phyloP scores from a whole-genome alignment of 1,284 basidiomycete species.

The Cryptococcus sp. region DNA sequence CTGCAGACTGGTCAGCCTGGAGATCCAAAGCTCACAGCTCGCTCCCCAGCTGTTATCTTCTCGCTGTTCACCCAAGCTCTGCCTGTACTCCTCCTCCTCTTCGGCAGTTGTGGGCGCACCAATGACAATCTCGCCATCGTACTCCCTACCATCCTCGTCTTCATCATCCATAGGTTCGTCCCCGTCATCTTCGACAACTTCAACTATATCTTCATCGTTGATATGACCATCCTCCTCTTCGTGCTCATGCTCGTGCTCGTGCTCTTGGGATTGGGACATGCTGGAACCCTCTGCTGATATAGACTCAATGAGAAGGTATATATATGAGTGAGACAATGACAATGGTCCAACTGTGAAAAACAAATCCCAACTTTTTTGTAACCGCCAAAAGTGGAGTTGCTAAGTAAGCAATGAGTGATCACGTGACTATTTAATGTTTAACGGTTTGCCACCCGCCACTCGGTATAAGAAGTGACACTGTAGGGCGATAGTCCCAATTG shows the following conservation, averaged over 20 bases:
- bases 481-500: too few relatives aligned
- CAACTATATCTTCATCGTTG: constrained; percentile 1
- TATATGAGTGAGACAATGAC: too few relatives aligned
- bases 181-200: constrained; percentile 56
- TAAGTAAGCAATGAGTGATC: too few relatives aligned
- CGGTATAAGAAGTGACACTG: too few relatives aligned
- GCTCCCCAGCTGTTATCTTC: constrained; percentile 42
- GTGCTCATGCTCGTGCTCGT: constrained; percentile 1
- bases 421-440: not conserved
- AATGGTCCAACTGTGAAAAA: too few relatives aligned
- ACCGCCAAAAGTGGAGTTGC: too few relatives aligned
- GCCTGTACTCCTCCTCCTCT: constrained; percentile 34
- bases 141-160: constrained; percentile 57
- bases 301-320: too few relatives aligned
- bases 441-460: not conserved
- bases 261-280: constrained; percentile 7
- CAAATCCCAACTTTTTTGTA: too few relatives aligned
- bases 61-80: constrained; percentile 17
- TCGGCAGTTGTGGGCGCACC: constrained; percentile 40
- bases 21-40: constrained; percentile 19
- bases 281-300: not conserved
- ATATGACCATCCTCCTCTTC: constrained; percentile 1
- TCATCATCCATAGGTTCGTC: constrained; percentile 59
- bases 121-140: constrained; percentile 54
- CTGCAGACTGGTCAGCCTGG: not conserved